These are phyloP conservation scores for Herpotrichia juniperi DNA, from an alignment of 2,329 filamentous ascomycete species.

Conservation along the genomic window DNA sequence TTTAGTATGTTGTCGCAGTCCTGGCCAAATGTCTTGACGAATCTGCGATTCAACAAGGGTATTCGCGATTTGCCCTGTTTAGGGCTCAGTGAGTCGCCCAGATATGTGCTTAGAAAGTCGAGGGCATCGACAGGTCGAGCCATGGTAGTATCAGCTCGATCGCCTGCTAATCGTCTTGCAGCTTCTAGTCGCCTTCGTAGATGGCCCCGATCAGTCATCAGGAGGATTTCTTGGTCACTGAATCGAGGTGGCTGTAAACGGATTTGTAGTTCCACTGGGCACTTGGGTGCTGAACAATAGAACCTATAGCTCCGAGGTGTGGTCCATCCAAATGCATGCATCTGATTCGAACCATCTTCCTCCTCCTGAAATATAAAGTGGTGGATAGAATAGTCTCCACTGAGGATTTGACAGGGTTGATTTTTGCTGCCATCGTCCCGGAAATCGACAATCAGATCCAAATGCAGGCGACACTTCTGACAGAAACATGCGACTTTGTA, in stretches of 20 bases:
- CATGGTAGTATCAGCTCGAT: slow-evolving; percentile 59
- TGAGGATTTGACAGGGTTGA: slow-evolving; percentile 51
- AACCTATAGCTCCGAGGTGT: slow-evolving; percentile 50
- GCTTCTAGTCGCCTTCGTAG: slow-evolving; percentile 61
- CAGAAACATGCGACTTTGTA: slow-evolving; percentile 68
- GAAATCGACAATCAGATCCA: slow-evolving; percentile 64
- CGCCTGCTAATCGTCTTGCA: slow-evolving; percentile 58
- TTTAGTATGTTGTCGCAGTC: slow-evolving; percentile 65
- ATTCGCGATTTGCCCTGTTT: slow-evolving; percentile 60
- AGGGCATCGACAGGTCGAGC: slow-evolving; percentile 62
- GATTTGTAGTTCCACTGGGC: slow-evolving; percentile 60
- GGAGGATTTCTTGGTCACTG: slow-evolving; percentile 51
- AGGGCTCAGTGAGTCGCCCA: slow-evolving; percentile 62
- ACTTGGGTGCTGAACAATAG: slow-evolving; percentile 64
- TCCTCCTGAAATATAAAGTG: slow-evolving; percentile 56
- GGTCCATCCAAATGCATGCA: slow-evolving; percentile 21
- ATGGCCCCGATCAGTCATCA: slow-evolving; percentile 60
- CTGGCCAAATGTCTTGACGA: slow-evolving; percentile 66
- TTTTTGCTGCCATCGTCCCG: slow-evolving; percentile 44
- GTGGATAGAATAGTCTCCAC: slow-evolving; percentile 62
- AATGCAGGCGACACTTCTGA: slow-evolving; percentile 65
- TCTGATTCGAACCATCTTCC: slow-evolving; percentile 10
- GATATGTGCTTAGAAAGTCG: slow-evolving; percentile 63
- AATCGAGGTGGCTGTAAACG: slow-evolving; percentile 61
- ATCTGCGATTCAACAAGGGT: slow-evolving; percentile 66